Conservation (phyloP, 306 rosid species). For the Acacia acuminata region DNA sequence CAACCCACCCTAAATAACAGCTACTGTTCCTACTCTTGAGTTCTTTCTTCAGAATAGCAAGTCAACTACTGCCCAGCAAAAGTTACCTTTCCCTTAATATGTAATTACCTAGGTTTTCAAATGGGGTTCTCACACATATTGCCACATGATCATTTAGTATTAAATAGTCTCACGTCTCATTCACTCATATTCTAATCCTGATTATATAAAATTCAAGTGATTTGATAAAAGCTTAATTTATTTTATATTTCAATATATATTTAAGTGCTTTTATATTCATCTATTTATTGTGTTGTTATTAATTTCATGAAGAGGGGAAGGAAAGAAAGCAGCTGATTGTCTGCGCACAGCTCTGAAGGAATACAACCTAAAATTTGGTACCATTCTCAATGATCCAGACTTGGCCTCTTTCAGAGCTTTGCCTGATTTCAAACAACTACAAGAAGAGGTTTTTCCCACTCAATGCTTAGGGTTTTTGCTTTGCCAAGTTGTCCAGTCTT, state of each 20-base stretch:
- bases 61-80: too few species aligned
- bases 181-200: constrained; percentile 21
- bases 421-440: constrained; percentile 93
- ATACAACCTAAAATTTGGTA: constrained; percentile 87
- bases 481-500: constrained; percentile 15
- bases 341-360: constrained; percentile 88
- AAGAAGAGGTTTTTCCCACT: constrained; percentile 74
- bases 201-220: constrained; percentile 1
- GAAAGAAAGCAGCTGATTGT: constrained; percentile 87
- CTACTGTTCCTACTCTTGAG: too few species aligned
- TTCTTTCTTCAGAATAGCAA: too few species aligned
- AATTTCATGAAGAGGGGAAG: constrained; percentile 86
- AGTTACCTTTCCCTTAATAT: too few species aligned
- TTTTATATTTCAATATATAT: constrained; percentile 1
- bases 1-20: too few species aligned
- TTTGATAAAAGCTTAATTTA: neutral
- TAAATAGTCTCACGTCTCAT: neutral
- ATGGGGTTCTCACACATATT: too few species aligned
- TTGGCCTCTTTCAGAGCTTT: constrained; percentile 94
- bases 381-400: constrained; percentile 96
- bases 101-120: too few species aligned
- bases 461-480: constrained; percentile 25
- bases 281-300: constrained; percentile 36
- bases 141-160: neutral
- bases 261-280: neutral